Evolutionary conservation across 108 stramenopile species (phyloP).

Genomic region (Conticribra weissflogii): DNA sequence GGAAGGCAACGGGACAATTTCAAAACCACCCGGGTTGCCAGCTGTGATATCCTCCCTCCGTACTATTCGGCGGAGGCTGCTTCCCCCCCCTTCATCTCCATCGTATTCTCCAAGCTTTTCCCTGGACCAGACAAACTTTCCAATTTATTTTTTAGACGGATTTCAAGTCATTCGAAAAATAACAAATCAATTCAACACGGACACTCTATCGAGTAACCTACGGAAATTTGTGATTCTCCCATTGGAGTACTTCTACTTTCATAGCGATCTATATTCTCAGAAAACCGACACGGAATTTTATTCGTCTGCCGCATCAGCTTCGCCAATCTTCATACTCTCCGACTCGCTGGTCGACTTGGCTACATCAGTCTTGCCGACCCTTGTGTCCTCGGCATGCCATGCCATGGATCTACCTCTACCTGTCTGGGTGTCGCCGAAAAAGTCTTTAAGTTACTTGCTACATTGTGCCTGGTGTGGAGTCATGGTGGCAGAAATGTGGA

Average conservation of each 20-base stretch:
- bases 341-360: conserved; percentile 26
- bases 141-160: too few species aligned
- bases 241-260: conserved; percentile 35
- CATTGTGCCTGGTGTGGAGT: conserved; percentile 31
- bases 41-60: conserved; percentile 40
- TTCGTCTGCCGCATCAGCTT: conserved; percentile 6
- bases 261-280: too few species aligned
- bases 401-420: conserved; percentile 40
- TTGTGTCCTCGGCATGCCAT: conserved; percentile 46
- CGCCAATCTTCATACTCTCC: conserved; percentile 1
- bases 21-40: conserved; percentile 16
- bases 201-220: too few species aligned
- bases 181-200: too few species aligned
- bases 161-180: too few species aligned
- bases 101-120: background rate
- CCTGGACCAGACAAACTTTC: background rate
- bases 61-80: conserved; percentile 42
- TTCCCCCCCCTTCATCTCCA: conserved; percentile 11
- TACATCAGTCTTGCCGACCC: conserved; percentile 27
- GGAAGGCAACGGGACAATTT: background rate
- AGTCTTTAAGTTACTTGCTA: conserved; percentile 9
- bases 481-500: conserved; percentile 17
- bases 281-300: background rate
- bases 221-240: conserved; percentile 33
- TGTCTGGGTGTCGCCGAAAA: conserved; percentile 37